phyloP scores from a whole-genome alignment of 1,284 basidiomycete genomes.

The Hypsizygus ulmarius region DNA sequence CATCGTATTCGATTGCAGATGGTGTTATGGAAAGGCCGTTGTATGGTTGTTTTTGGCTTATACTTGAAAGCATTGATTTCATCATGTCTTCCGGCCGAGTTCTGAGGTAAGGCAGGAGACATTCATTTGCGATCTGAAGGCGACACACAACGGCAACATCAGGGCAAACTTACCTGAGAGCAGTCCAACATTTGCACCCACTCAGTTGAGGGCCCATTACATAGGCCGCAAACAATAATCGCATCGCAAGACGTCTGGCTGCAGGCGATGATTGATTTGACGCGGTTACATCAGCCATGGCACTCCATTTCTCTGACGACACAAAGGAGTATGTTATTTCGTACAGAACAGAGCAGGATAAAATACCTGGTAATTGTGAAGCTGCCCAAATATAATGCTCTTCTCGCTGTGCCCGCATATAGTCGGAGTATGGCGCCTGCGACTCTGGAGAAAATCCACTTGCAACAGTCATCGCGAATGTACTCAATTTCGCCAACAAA shows the following conservation, averaged over 20 bases:
- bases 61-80: slow-evolving; percentile 10
- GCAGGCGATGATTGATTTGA: slow-evolving; percentile 54
- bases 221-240: slow-evolving; percentile 52
- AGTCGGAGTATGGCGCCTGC: slow-evolving; percentile 23
- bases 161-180: slow-evolving; percentile 9
- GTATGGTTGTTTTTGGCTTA: slow-evolving; percentile 4
- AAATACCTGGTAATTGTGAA: slow-evolving; percentile 61
- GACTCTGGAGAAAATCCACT: slow-evolving; percentile 26
- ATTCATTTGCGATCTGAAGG: background rate
- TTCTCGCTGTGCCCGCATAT: slow-evolving; percentile 40
- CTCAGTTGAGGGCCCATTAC: slow-evolving; percentile 48
- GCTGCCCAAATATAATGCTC: slow-evolving; percentile 55
- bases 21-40: slow-evolving; percentile 12
- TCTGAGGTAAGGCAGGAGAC: slow-evolving; percentile 1
- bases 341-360: background rate
- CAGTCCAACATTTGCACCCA: slow-evolving; percentile 19
- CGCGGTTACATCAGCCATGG: slow-evolving; percentile 41
- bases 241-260: slow-evolving; percentile 52
- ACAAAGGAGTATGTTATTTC: slow-evolving; percentile 1
- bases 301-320: slow-evolving; percentile 48
- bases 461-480: slow-evolving; percentile 37
- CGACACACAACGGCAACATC: background rate
- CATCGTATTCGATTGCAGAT: slow-evolving; percentile 6
- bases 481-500: slow-evolving; percentile 52
- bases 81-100: slow-evolving; percentile 15